A percentile compares a stretch with the other conserved stretches of the same genome.
Conservation (phyloP, 2,329 filamentous ascomycete species). For the Botryotinia narcissicola region DNA sequence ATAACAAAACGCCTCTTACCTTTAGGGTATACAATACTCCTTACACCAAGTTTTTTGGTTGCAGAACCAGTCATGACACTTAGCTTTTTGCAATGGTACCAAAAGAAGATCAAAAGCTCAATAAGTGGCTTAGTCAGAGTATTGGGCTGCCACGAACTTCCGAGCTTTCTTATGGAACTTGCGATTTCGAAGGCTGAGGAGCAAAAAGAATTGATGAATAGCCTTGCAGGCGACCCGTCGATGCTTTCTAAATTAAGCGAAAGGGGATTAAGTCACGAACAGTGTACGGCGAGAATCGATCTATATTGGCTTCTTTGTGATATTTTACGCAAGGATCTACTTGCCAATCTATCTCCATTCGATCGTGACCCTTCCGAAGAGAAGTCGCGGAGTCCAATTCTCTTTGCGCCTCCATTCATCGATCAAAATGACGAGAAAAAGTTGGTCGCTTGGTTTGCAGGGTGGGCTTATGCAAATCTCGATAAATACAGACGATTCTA, state of each 20-base stretch:
- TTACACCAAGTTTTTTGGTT: slow-evolving; percentile 51
- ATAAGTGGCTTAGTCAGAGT: slow-evolving; percentile 26
- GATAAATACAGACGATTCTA: slow-evolving; percentile 54
- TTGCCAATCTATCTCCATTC: slow-evolving; percentile 9
- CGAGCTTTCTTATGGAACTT: slow-evolving; percentile 35
- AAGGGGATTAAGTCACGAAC: slow-evolving; percentile 30
- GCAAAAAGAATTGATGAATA: slow-evolving; percentile 28
- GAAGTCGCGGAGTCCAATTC: slow-evolving; percentile 40
- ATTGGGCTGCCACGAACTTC: slow-evolving; percentile 31
- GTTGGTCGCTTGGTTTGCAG: slow-evolving; percentile 61
- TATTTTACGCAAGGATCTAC: slow-evolving; percentile 20
- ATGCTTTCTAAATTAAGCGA: slow-evolving; percentile 31
- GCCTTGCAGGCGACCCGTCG: slow-evolving; percentile 27
- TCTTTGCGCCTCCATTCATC: slow-evolving; percentile 49
- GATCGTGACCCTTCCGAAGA: slow-evolving; percentile 24
- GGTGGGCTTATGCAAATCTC: slow-evolving; percentile 52
- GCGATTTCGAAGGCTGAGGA: slow-evolving; percentile 34
- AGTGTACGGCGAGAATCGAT: slow-evolving; percentile 31
- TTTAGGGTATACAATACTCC: slow-evolving; percentile 45
- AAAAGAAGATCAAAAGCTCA: slow-evolving; percentile 23
- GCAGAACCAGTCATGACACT: slow-evolving; percentile 45
- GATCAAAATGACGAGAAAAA: slow-evolving; percentile 60
- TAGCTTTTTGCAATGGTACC: slow-evolving; percentile 46
- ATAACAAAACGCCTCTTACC: slow-evolving; percentile 46
- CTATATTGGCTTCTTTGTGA: slow-evolving; percentile 26